Evolutionary conservation across 352 stramenopile genomes (phyloP), one percentile per base, ranked within the genome.

Genomic region (Phytophthora pluvialis): DNA sequence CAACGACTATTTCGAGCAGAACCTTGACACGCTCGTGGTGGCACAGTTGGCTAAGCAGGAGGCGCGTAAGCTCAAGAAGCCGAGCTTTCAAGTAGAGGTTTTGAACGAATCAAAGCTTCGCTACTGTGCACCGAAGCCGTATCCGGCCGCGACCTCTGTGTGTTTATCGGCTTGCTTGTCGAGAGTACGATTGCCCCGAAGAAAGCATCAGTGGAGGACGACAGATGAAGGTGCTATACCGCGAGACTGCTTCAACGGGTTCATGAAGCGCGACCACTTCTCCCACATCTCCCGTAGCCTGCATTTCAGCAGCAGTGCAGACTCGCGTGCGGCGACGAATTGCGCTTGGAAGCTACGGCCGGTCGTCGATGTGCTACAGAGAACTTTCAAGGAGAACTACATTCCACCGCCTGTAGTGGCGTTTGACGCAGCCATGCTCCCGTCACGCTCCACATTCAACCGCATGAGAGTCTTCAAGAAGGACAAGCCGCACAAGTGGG

Each of bases 161-260:
- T 63, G 7, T 45, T 66, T 39, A 53, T 60, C 25, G 38, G 47
- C 1, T 15, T 58, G 28, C 46, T 46, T n/a, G 46, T 64, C 13
- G 36, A 32, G 5, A 35, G 47, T 0, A 47, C 44, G 2, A 54
- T 63, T 11, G 12, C 46, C 29, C 28, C 25, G 9, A 40, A 13
- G 7, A 49, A 32, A 28, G 1, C 26, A 56, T 18, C 43, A 55
- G 12, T 56, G 44, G 44, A 50, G n/a, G 44, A 21, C 4, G 13
- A 50, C 44, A 10, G 44, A 50, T 12, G 3, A 50, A 36, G 44
- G 44, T 2, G 25, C 44, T 25, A 50, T 36, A 11, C 44, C 13
- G 0, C 44, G 25, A 12, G 26, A 26, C n/a, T n/a, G 5, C 26
- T 50, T 50, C 15, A 16, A 16, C 5, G 2, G 13, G 2, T 50